Base-by-base conservation (phyloP, 352 stramenopile species). In the Pythium phragmiticola region DNA sequence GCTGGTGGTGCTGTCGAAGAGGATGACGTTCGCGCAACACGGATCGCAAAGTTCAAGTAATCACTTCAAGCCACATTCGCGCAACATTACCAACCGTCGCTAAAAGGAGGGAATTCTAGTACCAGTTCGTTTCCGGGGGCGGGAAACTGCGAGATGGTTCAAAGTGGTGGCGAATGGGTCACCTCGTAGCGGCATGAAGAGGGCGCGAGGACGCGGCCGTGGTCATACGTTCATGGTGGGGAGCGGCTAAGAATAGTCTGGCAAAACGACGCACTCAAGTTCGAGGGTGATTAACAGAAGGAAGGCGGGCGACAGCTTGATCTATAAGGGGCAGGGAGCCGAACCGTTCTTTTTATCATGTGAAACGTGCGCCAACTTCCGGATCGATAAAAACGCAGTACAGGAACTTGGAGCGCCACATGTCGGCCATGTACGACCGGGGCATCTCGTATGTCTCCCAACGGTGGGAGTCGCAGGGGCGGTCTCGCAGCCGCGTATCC, bases 361-460 rank as follows among this genome's bases (percentile, higher is more conserved):
- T 13, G 34, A 39, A 39, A 39, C 34, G 34, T 12, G 34, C 34
- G 34, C 34, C 34, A 14, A 39, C 34, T 39, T 39, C 34, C 7
- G 7, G 34, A 13, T 39, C 34, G 34, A 39, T 30, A 42, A 21
- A 46, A 16, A 12, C 30, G 33, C 7, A 39, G 11, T 2, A 39
- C 34, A 8, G 34, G 52, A 47, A 13, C 37, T 9, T 47, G 14
- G 30, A 7, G 14, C 17, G 39, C 2, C 19, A 51, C 23, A 7
- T 42, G 28, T n/a, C 28, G 7, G 45, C 61, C 33, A 68, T 68
- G 61, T 68, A 68, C 48, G 61, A 52, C 45, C 61, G 61, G 46
- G 61, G 61, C 43, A 57, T 68, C 34, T 68, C 61, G 51, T 56
- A 58, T 39, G 61, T 68, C 30, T 68, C 61, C 21, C 61, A 68